Evolutionary conservation across 2,329 filamentous ascomycete genomes (phyloP).

Genomic region (Daldinia sp.): DNA sequence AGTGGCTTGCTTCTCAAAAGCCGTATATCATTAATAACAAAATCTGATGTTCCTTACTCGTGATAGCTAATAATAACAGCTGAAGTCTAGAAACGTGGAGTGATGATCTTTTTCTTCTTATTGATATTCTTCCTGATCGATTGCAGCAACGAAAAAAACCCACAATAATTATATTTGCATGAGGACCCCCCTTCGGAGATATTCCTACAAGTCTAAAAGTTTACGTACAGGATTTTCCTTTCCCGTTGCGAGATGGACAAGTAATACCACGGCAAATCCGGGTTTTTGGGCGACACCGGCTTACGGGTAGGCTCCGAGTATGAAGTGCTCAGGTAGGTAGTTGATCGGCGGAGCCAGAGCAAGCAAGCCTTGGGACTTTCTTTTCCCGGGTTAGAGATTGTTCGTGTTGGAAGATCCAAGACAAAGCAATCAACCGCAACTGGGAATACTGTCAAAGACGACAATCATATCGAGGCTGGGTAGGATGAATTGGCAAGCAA

Average conservation of each 20-base stretch:
- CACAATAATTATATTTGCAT: background rate
- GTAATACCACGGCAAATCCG: background rate
- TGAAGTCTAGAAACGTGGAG: conserved; percentile 3
- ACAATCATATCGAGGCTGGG: background rate
- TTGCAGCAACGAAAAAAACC: background rate
- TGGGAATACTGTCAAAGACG: background rate
- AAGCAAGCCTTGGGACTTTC: background rate
- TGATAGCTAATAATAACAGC: conserved; percentile 7
- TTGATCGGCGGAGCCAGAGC: conserved; percentile 1
- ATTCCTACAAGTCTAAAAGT: background rate
- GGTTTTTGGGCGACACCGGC: background rate
- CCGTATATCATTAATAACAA: background rate
- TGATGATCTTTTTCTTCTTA: conserved; percentile 1
- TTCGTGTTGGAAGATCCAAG: background rate
- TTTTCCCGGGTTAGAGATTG: background rate
- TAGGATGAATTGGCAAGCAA: background rate
- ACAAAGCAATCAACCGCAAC: background rate
- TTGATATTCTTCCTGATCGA: conserved; percentile 1
- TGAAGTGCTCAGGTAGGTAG: background rate
- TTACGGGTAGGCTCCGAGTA: background rate
- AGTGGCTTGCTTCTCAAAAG: conserved; percentile 6
- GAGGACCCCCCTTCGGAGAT: background rate
- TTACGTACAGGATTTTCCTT: background rate
- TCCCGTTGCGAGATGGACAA: background rate
- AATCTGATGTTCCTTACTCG: background rate